Evolutionary conservation across 2,329 filamentous ascomycete species (phyloP), one percentile per base, ranked within the genome.

Genomic region (Polychaeton citri): DNA sequence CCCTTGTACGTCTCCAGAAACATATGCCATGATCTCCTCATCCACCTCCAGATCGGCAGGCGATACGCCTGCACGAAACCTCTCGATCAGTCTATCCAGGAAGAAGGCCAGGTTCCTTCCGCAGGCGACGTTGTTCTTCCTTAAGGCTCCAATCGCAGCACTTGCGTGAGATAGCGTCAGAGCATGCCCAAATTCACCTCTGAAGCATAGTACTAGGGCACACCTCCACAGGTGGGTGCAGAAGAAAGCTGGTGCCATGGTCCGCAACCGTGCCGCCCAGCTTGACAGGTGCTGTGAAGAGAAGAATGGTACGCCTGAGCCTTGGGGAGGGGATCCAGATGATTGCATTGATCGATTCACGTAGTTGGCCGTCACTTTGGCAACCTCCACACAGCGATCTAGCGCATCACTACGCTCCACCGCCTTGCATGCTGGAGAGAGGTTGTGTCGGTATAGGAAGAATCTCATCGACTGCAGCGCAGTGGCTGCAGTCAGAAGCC

Each of bases 161-260:
- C 81, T 73, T 1, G 80, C 76, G 37, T 81, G 74, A 8, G 88
- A 69, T 46, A 87, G 85, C 2, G 74, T 72, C 8, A 79, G 60
- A 0, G 88, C 87, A 2, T 77, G 70, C 4, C 79, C 73, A 51
- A 79, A 81, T 35, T 84, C 78, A 30, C 78, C 78, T 1, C 74
- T 72, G 35, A 92, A 74, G 16, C 88, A 72, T 4, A 95, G 66
- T 38, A 95, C 76, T 1, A 96, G 68, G 2, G 81, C 71, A 51
- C 81, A 92, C 16, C 88, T 80, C 74, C 92, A 95, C 31, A 94
- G 69, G 54, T 96, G 90, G 10, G 75, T 76, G 38, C 84, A 81
- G 6, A 92, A 67, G 46, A 88, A 73, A 3, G 80, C 75, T 2
- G 80, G 84, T 3, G 84, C 76, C 8, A 77, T 74, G 21, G 76